Base-by-base conservation (phyloP, 2,329 filamentous ascomycete species). In the Aschersonia sp. region DNA sequence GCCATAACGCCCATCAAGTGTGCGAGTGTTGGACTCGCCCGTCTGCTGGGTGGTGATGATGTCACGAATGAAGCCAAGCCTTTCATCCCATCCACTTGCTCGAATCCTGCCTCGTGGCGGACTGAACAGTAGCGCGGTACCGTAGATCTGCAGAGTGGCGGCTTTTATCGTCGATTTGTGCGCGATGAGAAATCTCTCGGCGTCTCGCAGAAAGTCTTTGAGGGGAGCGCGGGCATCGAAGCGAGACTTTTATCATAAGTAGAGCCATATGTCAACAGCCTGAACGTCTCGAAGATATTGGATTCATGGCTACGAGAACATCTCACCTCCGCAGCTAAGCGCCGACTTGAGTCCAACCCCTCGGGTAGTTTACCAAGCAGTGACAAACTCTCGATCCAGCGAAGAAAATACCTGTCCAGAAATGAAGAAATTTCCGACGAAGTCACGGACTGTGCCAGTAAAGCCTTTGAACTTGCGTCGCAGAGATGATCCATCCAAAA, bases 401-500 rank as follows among this genome's bases (percentile, higher is more conserved):
- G 53, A 28, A 54, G 50, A 20, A 53, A 44, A 40, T 53, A 50
- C 20, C 45, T 47, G 10, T 50, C 49, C 40, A 54, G 44, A 41
- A 55, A 55, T 5, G 31, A 20, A 9, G 47, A 47, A 12, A 56
- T 55, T 41, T 49, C 49, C 43, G 61, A 55, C 47, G 52, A 50
- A 48, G 59, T 56, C 49, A 46, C 12, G n/a, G 35, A 38, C 28
- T 46, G 41, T 40, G 41, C 2, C 9, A 44, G n/a, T 12, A 29
- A 5, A 10, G 7, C 42, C 5, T 10, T 5, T 9, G 6, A 35
- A 28, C 43, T 40, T 7, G 46, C 32, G 6, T 55, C 49, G 46
- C 46, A 58, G n/a, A 65, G 51, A 52, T 65, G 61, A 43, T 60
- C 54, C 30, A 58, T 50, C 64, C 61, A 66, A 49, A 59, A 60